Evolutionary conservation across 2,329 filamentous ascomycete species (phyloP).

Genomic region (Xylaria sp.): DNA sequence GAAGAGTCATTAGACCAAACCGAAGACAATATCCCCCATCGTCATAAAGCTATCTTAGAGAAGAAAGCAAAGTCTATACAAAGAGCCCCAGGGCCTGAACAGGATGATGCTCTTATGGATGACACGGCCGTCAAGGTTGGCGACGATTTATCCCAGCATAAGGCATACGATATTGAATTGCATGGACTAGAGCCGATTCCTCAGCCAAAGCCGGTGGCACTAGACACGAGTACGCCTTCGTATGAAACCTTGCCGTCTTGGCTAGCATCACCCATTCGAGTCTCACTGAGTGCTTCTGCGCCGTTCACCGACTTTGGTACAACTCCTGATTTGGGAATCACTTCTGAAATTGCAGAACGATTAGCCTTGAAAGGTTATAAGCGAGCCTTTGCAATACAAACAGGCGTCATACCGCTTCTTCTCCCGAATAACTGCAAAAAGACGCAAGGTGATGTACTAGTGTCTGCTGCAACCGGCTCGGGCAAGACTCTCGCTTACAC

Average conservation of each 20-base stretch:
- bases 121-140: conserved; percentile 40
- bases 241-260: conserved; percentile 84
- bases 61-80: conserved; percentile 67
- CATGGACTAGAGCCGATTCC: conserved; percentile 84
- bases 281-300: conserved; percentile 67
- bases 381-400: conserved; percentile 81
- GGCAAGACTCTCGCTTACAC: conserved; percentile 95
- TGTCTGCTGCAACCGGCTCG: conserved; percentile 93
- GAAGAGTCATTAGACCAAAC: conserved; percentile 25
- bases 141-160: conserved; percentile 7
- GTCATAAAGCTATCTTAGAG: conserved; percentile 63
- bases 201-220: conserved; percentile 73
- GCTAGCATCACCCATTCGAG: conserved; percentile 79
- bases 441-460: conserved; percentile 80
- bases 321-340: conserved; percentile 68
- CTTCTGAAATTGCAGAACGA: conserved; percentile 66
- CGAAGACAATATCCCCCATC: conserved; percentile 41
- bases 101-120: conserved; percentile 47
- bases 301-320: conserved; percentile 64
- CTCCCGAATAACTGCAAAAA: conserved; percentile 68
- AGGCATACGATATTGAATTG: conserved; percentile 55
- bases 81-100: conserved; percentile 55
- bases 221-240: conserved; percentile 67
- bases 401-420: conserved; percentile 81
- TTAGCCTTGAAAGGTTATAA: conserved; percentile 76